phyloP scores from a whole-genome alignment of 805 yeast species.

The Saturnispora sekii region DNA sequence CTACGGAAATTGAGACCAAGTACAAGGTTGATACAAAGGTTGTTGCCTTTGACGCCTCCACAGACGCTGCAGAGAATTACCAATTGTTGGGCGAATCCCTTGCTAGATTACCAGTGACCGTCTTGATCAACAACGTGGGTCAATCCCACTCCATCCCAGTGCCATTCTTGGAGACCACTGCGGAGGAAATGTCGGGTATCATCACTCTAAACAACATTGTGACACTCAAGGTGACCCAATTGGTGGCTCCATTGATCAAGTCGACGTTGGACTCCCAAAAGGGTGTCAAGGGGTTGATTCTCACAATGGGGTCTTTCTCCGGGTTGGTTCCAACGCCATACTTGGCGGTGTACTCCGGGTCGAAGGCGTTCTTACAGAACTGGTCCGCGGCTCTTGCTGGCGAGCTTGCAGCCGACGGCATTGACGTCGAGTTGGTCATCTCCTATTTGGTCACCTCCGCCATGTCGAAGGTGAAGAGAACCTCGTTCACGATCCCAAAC shows the following conservation, averaged over 20 bases:
- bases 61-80: constrained; percentile 52
- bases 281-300: constrained; percentile 55
- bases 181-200: constrained; percentile 66
- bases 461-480: constrained; percentile 84
- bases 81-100: constrained; percentile 37
- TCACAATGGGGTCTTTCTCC: constrained; percentile 96
- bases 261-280: constrained; percentile 37
- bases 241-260: constrained; percentile 63
- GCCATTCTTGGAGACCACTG: constrained; percentile 75
- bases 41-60: constrained; percentile 70
- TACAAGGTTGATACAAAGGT: constrained; percentile 54
- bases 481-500: constrained; percentile 68
- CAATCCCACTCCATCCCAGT: constrained; percentile 92
- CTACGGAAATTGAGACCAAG: constrained; percentile 51
- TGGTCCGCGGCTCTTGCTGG: constrained; percentile 90
- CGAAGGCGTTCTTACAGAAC: constrained; percentile 87
- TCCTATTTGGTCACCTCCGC: constrained; percentile 90
- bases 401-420: constrained; percentile 55
- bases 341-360: constrained; percentile 90
- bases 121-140: constrained; percentile 89
- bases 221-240: constrained; percentile 74
- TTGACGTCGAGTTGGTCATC: constrained; percentile 79
- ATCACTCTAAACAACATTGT: constrained; percentile 79
- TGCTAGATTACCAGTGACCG: constrained; percentile 49
- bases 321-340: constrained; percentile 89